Evolutionary conservation across 176 grass and related monocot species (phyloP), one percentile per base, ranked within the genome.

Genomic region (Oryza longistaminata): DNA sequence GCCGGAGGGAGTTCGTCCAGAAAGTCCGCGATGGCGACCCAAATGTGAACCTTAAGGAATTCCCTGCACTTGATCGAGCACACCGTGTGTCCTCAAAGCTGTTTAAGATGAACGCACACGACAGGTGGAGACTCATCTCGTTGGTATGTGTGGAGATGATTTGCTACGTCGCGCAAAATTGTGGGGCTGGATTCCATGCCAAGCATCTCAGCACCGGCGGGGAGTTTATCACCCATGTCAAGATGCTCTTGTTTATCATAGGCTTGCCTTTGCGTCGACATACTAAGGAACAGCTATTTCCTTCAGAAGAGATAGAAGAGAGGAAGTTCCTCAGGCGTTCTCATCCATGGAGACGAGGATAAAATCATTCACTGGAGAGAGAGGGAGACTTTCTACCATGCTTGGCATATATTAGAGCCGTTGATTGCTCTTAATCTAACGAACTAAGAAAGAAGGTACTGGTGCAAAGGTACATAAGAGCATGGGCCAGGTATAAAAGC

Each of bases 271-370:
- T 75, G 45, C 45, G 45, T 46, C 7, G 45, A 46, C 45, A 46
- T 10, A 46, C 10, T 46, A 46, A 46, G 45, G 45, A 46, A 46
- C 45, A 64, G 6, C 60, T 64, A 24, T 64, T 64, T 64, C 60
- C 60, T 64, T 64, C 60, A 25, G 60, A 64, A 64, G 60, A 64
- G 60, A 64, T 64, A 64, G 60, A 64, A 64, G 60, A 64, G 60
- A 64, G 60, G 24, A 64, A 64, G 60, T 64, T 64, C 60, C 7
- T 64, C 60, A 64, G 24, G 60, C 24, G 60, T 9, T 8, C 60
- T 64, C 60, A 64, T 64, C 60, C 60, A 64, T n/a, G 19, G 60
- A 64, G 60, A 64, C 60, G 26, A 27, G 26, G 26, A 27, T 27
- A 27, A 27, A 27, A 27, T 27, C 26, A 27, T 27, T 27, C 26